Base-by-base conservation (phyloP, 1,139 yeast genomes). In the Sugiyamaella castrensis region DNA sequence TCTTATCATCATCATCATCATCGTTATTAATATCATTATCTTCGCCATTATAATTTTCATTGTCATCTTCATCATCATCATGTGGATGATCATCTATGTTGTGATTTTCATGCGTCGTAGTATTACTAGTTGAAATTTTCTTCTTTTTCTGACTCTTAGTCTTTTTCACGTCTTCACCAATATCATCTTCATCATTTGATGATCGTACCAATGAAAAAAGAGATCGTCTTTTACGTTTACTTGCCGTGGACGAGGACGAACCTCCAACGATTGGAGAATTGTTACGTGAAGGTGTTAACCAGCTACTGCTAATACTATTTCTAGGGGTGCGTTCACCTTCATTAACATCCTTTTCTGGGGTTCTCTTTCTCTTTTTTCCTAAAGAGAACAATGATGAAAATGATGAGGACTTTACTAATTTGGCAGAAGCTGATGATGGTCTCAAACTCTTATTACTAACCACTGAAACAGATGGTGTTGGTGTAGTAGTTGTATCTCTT, bases 341-440 rank as follows among this genome's bases (percentile, higher is more conserved):
- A 9, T 27, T 36, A 19, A 10, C 28, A 5, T 38, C 38, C n/a
- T 19, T 39, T 16, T 10, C 35, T n/a, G 24, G 30, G 13, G 50
- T 26, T 34, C 45, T 33, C 38, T 45, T 40, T n/a, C 37, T 29
- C 13, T 40, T 49, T 42, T 47, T 45, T 32, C 53, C 53, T 16
- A 50, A 29, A n/a, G 58, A 55, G 37, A 56, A 53, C 37, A 56
- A 40, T 15, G 59, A 56, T n/a, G 56, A 43, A 15, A 56, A 32
- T 24, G 59, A 56, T 26, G 48, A 35, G 12, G 46, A 42, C 19
- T 34, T 42, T 12, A 36, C 34, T n/a, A 42, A 29, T 28, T 27
- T 42, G 13, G 19, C 26, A 26, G 44, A 4, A 19, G 24, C 24
- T 3, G 24, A 19, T 19, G 24, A 19, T 19, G 24, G 24, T 19